phyloP scores from a whole-genome alignment of 768 basidiomycete genomes.

The Cantharellus cinnabarinus region DNA sequence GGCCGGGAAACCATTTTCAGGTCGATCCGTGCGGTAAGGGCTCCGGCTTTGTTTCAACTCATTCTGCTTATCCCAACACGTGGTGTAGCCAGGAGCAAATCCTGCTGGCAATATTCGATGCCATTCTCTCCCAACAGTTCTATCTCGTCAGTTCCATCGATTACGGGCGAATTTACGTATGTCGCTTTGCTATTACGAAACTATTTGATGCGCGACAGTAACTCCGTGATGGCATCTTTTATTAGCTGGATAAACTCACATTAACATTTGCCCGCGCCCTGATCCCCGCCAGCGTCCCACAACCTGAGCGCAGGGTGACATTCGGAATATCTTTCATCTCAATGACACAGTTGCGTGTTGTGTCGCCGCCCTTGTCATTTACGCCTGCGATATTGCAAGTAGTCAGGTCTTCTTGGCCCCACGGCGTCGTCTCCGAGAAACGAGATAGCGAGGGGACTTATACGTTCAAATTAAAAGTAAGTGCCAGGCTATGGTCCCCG shows the following conservation, averaged over 20 bases:
- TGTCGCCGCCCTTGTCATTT: constrained; percentile 2
- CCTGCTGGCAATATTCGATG: constrained; percentile 4
- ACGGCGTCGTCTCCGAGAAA: constrained; percentile 5
- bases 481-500: neutral
- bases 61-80: neutral
- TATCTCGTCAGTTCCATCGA: constrained; percentile 3
- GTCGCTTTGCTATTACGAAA: neutral
- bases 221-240: neutral
- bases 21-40: neutral
- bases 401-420: constrained; percentile 6
- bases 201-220: neutral
- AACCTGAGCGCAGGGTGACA: neutral
- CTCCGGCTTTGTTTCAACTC: too few relatives aligned
- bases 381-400: constrained; percentile 7
- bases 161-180: constrained; percentile 7
- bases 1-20: constrained; percentile 3
- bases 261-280: neutral
- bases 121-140: constrained; percentile 5
- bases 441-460: constrained; percentile 5
- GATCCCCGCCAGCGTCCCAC: neutral
- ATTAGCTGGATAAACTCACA: neutral
- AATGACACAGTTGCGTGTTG: constrained; percentile 2
- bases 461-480: constrained; percentile 7
- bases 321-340: constrained; percentile 2
- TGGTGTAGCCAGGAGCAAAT: constrained; percentile 3